Conservation (phyloP, 805 yeast genomes). For the Saturnispora mendoncae region DNA sequence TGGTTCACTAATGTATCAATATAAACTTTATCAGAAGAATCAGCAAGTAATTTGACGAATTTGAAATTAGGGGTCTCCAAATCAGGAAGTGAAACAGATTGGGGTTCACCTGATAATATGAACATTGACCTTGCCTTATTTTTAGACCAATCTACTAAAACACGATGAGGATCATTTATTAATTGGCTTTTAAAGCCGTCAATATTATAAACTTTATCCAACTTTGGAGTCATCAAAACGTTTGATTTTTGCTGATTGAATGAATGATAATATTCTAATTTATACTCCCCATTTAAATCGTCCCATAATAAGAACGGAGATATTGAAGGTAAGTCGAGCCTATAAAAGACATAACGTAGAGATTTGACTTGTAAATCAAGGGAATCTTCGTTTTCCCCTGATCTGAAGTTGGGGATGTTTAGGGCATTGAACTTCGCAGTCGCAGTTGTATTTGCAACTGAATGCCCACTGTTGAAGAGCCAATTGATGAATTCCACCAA, state of each 20-base stretch:
- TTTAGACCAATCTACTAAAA: conserved; percentile 56
- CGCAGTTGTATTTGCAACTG: too few species aligned
- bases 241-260: not conserved
- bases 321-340: conserved; percentile 12
- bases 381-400: conserved; percentile 44
- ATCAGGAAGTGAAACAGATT: conserved; percentile 25
- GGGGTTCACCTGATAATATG: conserved; percentile 44
- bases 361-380: conserved; percentile 56
- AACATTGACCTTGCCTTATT: conserved; percentile 58
- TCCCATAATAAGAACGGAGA: conserved; percentile 31
- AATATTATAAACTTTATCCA: conserved; percentile 50
- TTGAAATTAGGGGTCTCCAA: conserved; percentile 22
- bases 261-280: conserved; percentile 7
- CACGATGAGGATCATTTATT: conserved; percentile 51
- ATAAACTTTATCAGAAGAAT: conserved; percentile 37
- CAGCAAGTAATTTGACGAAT: conserved; percentile 35
- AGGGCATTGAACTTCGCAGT: conserved; percentile 23
- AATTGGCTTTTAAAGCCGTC: conserved; percentile 34
- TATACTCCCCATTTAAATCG: conserved; percentile 14
- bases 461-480: too few species aligned
- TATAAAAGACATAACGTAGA: conserved; percentile 43
- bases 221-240: conserved; percentile 29
- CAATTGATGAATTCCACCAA: too few species aligned
- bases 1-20: conserved; percentile 34
- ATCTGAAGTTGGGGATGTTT: conserved; percentile 40